Base-by-base conservation (phyloP, 805 yeast genomes). In the Clavispora phyllophila region DNA sequence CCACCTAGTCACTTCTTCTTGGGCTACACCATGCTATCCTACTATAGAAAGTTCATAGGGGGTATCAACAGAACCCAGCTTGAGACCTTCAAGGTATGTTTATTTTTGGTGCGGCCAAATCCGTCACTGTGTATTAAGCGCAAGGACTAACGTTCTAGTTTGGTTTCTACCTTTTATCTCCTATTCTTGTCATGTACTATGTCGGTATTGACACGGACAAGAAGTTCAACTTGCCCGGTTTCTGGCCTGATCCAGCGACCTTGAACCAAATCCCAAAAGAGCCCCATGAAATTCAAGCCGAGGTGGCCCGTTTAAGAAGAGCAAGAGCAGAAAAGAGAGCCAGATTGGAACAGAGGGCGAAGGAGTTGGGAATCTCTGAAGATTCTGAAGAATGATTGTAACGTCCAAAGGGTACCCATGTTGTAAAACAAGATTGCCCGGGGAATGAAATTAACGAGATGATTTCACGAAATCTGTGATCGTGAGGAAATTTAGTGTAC, bases 191-290 rank as follows among this genome's bases (percentile, higher is more conserved):
- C 57, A 90, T 90, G 98, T 84, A 87, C 64, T 90, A 84, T 55
- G 90, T 88, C 36, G 97, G 98, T 59, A 76, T 84, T 31, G 90
- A 90, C 55, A 84, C 97, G 1, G 96, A 90, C 62, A 78, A 73
- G 54, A 90, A 88, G 68, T 81, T 90, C 62, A 87, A 88, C 58
- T 82, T 89, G 37, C 95, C 95, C 8, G 96, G 96, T 17, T 90
- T 87, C 65, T 89, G 96, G 96, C 98, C 98, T 3, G 97, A 89
- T 61, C 96, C 96, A 33, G 84, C 85, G 33, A 84, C 96, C 2
- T 73, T 88, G 52, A 89, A 90, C 60, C 84, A 87, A 65, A 82
- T 90, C 27, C 98, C 98, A 3, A 90, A 89, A 57, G 96, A 90
- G 57, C 89, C 89, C 2, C 86, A 84, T 55, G 96, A 90, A 59